Evolutionary conservation across 2,329 filamentous ascomycete species (phyloP).

Genomic region (Stachybotrys elegans): DNA sequence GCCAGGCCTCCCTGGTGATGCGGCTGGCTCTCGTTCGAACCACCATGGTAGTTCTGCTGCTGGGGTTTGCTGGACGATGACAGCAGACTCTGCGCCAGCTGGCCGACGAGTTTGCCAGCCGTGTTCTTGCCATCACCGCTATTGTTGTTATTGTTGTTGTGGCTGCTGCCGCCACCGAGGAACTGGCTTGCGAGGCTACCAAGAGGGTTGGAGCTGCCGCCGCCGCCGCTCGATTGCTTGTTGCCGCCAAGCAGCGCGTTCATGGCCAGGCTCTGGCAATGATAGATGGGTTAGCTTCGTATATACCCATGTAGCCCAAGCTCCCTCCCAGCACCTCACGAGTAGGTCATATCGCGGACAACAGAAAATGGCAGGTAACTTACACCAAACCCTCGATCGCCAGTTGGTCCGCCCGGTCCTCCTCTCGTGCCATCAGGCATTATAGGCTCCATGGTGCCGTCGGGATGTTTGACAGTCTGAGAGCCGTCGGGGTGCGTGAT

Average conservation of each 20-base stretch:
- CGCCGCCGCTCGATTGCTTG: slow-evolving; percentile 28
- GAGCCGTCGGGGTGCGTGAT: slow-evolving; percentile 59
- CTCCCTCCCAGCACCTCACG: background rate
- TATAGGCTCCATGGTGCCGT: slow-evolving; percentile 57
- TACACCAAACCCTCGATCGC: slow-evolving; percentile 63
- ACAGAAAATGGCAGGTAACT: slow-evolving; percentile 35
- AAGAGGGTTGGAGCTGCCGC: slow-evolving; percentile 31
- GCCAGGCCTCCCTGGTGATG: slow-evolving; percentile 43
- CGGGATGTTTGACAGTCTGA: slow-evolving; percentile 55
- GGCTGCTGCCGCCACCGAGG: slow-evolving; percentile 28
- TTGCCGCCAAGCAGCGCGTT: slow-evolving; percentile 51
- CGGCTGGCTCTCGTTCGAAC: slow-evolving; percentile 31
- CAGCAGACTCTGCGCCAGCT: slow-evolving; percentile 52
- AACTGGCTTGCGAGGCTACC: slow-evolving; percentile 41
- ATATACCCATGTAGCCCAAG: background rate
- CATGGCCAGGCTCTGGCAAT: slow-evolving; percentile 52
- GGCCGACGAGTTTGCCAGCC: slow-evolving; percentile 51
- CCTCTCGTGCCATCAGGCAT: slow-evolving; percentile 47
- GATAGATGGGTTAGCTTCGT: background rate
- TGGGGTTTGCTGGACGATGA: slow-evolving; percentile 43
- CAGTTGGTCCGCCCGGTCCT: slow-evolving; percentile 44
- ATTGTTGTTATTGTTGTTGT: slow-evolving; percentile 27
- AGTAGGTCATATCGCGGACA: background rate
- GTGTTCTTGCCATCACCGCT: slow-evolving; percentile 31
- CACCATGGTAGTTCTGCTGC: slow-evolving; percentile 44